These are phyloP conservation scores for Globisporangium megalacanthum DNA, from an alignment of 352 stramenopile species.

Conservation along the genomic window DNA sequence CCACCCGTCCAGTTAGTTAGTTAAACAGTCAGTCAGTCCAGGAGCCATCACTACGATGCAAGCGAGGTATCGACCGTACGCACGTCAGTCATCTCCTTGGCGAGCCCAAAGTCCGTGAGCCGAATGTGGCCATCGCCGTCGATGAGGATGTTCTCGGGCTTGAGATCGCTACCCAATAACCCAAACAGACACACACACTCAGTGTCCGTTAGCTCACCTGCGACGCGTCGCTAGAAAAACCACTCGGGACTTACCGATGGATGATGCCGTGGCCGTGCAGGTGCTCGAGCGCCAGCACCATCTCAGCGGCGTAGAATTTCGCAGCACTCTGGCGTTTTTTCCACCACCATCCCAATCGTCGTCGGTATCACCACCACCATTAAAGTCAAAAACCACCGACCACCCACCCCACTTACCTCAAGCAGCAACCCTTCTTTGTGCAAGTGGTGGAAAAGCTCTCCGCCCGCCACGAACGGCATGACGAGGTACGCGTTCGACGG, in stretches of 20 bases:
- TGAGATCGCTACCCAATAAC: constrained; percentile 82
- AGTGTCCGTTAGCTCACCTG: constrained; percentile 92
- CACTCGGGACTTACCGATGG: no score
- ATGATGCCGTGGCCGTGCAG: constrained; percentile 62
- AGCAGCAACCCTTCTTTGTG: no score
- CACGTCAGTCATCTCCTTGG: no score
- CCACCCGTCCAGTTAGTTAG: no score
- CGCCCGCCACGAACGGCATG: constrained; percentile 88
- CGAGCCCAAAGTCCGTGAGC: constrained; percentile 95
- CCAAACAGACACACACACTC: constrained; percentile 92
- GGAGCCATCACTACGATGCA: constrained; percentile 67
- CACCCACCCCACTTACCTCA: constrained; percentile 14
- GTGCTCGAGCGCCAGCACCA: constrained; percentile 93
- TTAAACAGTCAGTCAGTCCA: no score
- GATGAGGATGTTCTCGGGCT: constrained; percentile 95
- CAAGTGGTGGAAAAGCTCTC: constrained; percentile 98
- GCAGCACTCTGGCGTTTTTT: no score
- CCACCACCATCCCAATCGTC: no score
- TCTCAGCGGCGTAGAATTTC: constrained; percentile 93
- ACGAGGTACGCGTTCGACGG: constrained; percentile 87
- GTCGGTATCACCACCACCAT: constrained; percentile 45
- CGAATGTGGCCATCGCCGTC: constrained; percentile 91
- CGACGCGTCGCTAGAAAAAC: no score
- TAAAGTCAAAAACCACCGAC: constrained; percentile 77
- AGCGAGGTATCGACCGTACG: constrained; percentile 51